These are phyloP conservation scores for Secale cereale DNA, from an alignment of 176 grass and related monocot species.

Conservation along the genomic window DNA sequence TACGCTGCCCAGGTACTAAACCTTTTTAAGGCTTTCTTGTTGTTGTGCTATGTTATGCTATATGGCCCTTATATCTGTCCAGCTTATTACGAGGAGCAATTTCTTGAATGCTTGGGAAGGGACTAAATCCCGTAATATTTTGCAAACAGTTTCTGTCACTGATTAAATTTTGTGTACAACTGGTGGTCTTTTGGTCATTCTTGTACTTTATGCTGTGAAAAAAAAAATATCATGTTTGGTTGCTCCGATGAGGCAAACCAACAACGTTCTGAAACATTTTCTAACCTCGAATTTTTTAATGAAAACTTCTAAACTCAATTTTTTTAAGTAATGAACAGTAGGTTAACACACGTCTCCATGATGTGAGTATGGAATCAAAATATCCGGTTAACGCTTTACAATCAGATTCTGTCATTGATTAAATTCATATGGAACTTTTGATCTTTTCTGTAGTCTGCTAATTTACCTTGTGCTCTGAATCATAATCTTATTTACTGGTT, in stretches of 20 bases:
- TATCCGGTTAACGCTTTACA: not conserved
- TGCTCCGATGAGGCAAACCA: not conserved
- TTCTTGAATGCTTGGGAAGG: not conserved
- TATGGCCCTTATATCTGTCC: not conserved
- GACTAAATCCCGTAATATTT: not conserved
- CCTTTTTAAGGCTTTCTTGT: not conserved
- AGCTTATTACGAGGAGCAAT: not conserved
- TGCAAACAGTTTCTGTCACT: not conserved
- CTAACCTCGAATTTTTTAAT: not conserved
- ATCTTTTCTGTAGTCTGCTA: too few relatives aligned
- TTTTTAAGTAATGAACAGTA: not conserved
- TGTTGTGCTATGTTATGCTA: not conserved
- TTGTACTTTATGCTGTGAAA: not conserved
- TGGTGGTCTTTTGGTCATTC: not conserved
- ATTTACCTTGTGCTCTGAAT: too few relatives aligned
- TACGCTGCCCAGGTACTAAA: slow-evolving; percentile 73
- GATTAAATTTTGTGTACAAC: not conserved
- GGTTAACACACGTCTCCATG: not conserved
- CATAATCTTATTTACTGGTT: not conserved
- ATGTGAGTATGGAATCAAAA: not conserved
- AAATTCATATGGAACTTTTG: too few relatives aligned
- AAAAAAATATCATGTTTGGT: not conserved
- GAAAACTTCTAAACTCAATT: not conserved
- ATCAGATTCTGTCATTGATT: too few relatives aligned
- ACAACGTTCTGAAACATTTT: not conserved